Base-by-base conservation (phyloP, 2,329 filamentous ascomycete species). In the Pseudopithomyces maydicus region DNA sequence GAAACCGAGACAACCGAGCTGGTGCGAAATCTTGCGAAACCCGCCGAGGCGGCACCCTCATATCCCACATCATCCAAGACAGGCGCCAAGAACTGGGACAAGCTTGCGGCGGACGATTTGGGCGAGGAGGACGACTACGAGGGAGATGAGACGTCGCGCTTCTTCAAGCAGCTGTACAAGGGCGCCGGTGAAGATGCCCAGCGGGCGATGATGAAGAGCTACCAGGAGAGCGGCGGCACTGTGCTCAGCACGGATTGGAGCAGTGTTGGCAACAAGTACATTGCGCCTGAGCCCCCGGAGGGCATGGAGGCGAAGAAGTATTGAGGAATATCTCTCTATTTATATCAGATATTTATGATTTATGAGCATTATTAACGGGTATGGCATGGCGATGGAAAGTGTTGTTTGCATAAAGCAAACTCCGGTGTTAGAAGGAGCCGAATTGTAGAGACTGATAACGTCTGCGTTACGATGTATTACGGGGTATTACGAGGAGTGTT, bases 161-260 rank as follows among this genome's bases (percentile, higher is more conserved):
- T 97, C 79, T 99, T 99, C 82, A 95, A 96, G 82, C 88, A 90
- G 69, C 81, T 99, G 1, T 98, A 94, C 78, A 87, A 89, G 61
- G 82, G 81, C 35, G 88, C 91, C 0, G 87, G 89, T 47, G 86
- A 88, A 0, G 94, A 99, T 66, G 91, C 91, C 56, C 87, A 88
- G 71, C 87, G 92, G 1, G 95, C 95, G 8, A 99, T 99, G 95
- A 91, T 96, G 87, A 99, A 99, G 85, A 96, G 91, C 72, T 98
- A 91, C 70, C 83, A 87, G 14, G 94, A 99, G 81, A 97, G 93
- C 76, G 95, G 96, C 66, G 95, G 95, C 4, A 99, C 95, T 0
- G 85, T 90, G 2, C 79, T 99, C 48, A 97, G 92, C 76, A 99
- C 95, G 0, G 92, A 94, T 73, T 99, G 95, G 95, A 78, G 80